Base-by-base conservation (phyloP, 2,329 filamentous ascomycete genomes). In the Xylariaceae sp. region DNA sequence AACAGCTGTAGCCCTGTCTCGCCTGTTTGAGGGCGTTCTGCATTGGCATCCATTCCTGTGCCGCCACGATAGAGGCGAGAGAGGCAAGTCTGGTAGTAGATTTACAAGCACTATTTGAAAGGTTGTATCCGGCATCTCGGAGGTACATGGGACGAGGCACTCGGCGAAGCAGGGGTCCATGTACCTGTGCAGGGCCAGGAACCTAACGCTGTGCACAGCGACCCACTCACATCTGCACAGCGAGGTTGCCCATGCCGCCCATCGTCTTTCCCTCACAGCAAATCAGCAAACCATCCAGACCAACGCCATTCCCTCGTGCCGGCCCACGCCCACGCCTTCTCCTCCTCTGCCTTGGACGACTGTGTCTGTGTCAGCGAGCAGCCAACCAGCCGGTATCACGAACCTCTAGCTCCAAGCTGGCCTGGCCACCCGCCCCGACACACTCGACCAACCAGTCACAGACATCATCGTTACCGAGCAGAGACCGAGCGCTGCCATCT, bases 191-290 rank as follows among this genome's bases (percentile, higher is more conserved):
- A 5, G 33, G 33, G 15, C n/a, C 41, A 2, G 9, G 14, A 10
- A 11, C 5, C 42, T 11, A 18, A 22, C 31, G 9, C 6, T 6
- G 1, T 10, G 45, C 39, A 48, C 2, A 30, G 5, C 14, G 39
- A 15, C 47, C 49, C 53, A 55, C 53, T 48, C 51, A 54, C 51
- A 54, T 47, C 22, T 39, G 49, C 22, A 45, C 17, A 48, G 39
- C 27, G 44, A 48, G 36, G 46, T 39, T 22, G 45, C 47, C 54
- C 52, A 44, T 49, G 12, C 49, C 39, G 47, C 45, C 42, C 41
- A 42, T 42, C 39, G 10, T 53, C 50, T 35, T 47, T 55, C 15
- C 38, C 49, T 52, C 43, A 44, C 47, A 36, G 45, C 49, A 55
- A 54, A 55, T 55, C 43, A 45, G 36, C 17, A 31, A 45, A 45